A percentile compares a stretch with the other conserved stretches of the same genome.
These are phyloP conservation scores for Populus nigra DNA, from an alignment of 345 rosid species.

Conservation along the genomic window DNA sequence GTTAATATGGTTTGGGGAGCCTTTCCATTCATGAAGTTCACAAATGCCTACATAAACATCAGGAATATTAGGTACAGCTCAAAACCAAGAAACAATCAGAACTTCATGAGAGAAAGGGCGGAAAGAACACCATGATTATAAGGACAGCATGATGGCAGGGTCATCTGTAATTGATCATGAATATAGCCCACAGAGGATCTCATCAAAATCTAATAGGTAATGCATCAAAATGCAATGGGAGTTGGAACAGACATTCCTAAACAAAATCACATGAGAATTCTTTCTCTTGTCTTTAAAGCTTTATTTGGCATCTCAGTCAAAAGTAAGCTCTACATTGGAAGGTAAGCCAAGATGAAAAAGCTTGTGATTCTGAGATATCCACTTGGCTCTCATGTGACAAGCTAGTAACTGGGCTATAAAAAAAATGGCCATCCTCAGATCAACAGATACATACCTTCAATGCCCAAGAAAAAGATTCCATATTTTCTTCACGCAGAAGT, in stretches of 20 bases:
- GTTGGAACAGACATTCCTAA: background rate
- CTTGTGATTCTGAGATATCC: background rate
- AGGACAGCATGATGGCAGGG: background rate
- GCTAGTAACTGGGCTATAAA: background rate
- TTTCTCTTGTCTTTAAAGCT: background rate
- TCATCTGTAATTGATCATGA: background rate
- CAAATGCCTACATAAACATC: conserved; percentile 27
- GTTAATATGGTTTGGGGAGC: conserved; percentile 43
- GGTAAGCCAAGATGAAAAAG: background rate
- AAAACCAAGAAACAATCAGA: background rate
- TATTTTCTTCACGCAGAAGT: conserved; percentile 40
- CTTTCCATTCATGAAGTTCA: conserved; percentile 44
- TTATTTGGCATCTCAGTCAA: background rate
- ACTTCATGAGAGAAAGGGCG: background rate
- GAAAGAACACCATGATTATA: background rate
- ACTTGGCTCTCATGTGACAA: background rate
- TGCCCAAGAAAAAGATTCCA: conserved; percentile 41
- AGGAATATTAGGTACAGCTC: background rate
- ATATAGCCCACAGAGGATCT: background rate
- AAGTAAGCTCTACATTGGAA: background rate
- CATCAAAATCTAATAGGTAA: background rate
- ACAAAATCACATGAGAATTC: background rate
- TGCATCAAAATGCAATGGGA: background rate
- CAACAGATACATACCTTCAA: conserved; percentile 28
- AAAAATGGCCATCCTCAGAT: background rate